Evolutionary conservation across 2,329 filamentous ascomycete genomes (phyloP), one percentile per base, ranked within the genome.

Genomic region (Diaporthe eres): DNA sequence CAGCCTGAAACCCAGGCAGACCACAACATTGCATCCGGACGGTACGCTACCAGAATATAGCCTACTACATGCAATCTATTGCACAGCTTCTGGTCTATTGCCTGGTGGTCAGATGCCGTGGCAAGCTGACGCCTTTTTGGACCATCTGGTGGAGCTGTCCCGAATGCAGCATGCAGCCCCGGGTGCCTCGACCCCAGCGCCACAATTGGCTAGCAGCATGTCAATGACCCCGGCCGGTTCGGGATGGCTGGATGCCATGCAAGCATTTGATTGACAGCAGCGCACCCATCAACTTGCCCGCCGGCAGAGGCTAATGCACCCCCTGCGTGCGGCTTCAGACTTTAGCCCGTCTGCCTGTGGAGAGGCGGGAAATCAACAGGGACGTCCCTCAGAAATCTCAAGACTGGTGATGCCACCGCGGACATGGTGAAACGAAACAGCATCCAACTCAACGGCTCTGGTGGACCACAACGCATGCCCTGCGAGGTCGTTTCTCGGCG

Each of bases 351-450:
- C 8, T 10, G 63, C 31, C 19, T 42, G 7, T 57, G 55, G 53
- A 34, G 39, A 25, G 22, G 10, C 55, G 53, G 68, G 68, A 71
- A 25, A 37, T 34, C 71, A 63, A 42, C 71, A 63, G 71, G 71
- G 60, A n/a, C 57, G 25, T 53, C 31, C 71, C 60, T 31, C 47
- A 44, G 71, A 55, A 25, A 73, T 44, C 71, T 65, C 15, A 42
- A 44, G 47, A 47, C 31, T 42, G 49, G 58, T 49, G 34, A 73
- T 44, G 44, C 47, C 42, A 44, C 25, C 39, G 58, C 58, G 28
- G 39, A 42, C 58, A 65, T 73, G 47, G 71, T 65, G 71, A 73
- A 73, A 73, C 71, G 71, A 65, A 73, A 73, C 71, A 42, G 15
- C 51, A 47, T 34, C 53, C 49, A 61, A 37, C 42, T 44, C 71